Conservation (phyloP, 768 basidiomycete genomes). For the Kwoniella botswanensis region DNA sequence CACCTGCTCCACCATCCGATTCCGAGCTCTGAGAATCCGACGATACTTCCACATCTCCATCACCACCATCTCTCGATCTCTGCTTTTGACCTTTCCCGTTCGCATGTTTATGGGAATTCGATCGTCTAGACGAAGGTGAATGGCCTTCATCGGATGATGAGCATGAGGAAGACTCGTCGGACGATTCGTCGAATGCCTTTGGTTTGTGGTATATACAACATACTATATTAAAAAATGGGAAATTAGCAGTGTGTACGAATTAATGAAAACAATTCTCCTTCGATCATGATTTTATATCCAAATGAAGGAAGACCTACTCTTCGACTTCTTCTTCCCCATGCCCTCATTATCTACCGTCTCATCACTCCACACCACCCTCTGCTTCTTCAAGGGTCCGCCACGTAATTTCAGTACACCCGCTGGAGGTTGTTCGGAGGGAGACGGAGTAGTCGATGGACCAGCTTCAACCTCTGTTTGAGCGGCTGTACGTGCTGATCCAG, state of each 20-base stretch:
- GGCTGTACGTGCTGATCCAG: not conserved
- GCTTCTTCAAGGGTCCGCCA: conserved; percentile 63
- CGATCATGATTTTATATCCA: too few relatives aligned
- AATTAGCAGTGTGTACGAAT: not conserved
- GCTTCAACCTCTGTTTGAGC: conserved; percentile 17
- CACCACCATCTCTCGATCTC: conserved; percentile 5
- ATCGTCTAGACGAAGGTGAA: not conserved
- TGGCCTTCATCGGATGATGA: conserved; percentile 47
- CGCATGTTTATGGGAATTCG: not conserved
- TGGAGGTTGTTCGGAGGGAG: conserved; percentile 58
- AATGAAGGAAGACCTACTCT: conserved; percentile 68
- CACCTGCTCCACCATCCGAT: conserved; percentile 42
- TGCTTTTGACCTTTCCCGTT: conserved; percentile 10
- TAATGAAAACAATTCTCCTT: too few relatives aligned
- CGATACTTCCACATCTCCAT: conserved; percentile 53
- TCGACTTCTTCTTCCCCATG: conserved; percentile 85
- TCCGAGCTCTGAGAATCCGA: conserved; percentile 27
- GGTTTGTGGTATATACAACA: conserved; percentile 91
- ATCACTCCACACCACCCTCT: conserved; percentile 79
- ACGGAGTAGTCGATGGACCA: conserved; percentile 1
- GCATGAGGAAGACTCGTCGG: conserved; percentile 61
- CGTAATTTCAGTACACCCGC: conserved; percentile 69
- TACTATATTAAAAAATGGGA: conserved; percentile 63
- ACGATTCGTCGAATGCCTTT: conserved; percentile 54
- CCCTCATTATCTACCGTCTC: conserved; percentile 90